Evolutionary conservation across 768 basidiomycete species (phyloP).

Genomic region (Rhodosporidiobolus odoratus): DNA sequence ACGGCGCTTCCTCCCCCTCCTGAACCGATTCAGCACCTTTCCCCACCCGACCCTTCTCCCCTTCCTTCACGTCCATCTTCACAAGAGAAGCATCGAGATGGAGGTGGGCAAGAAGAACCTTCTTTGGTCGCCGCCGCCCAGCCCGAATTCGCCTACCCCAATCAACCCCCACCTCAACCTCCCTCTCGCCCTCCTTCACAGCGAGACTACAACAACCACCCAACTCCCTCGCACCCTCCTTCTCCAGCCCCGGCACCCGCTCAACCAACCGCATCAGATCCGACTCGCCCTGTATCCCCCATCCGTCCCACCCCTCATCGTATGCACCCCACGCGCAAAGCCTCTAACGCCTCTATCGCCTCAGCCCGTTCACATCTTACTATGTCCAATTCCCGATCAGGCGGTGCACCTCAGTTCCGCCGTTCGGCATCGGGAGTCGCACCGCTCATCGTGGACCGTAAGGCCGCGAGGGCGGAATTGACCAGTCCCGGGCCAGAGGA

Average conservation of each 20-base stretch:
- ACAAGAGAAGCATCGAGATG: not conserved
- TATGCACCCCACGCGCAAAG: conserved; percentile 17
- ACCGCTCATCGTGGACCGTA: conserved; percentile 1
- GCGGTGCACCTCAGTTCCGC: conserved; percentile 18
- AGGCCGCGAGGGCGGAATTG: conserved; percentile 6
- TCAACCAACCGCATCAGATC: not conserved
- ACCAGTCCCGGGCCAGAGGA: conserved; percentile 4
- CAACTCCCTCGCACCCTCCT: not conserved
- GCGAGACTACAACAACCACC: not conserved
- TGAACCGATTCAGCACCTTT: not conserved
- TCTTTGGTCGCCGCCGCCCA: conserved; percentile 1
- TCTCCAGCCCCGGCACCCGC: too few relatives aligned
- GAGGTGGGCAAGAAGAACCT: not conserved
- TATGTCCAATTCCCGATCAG: not conserved
- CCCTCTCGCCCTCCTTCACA: not conserved
- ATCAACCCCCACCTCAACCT: not conserved
- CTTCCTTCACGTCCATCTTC: too few relatives aligned
- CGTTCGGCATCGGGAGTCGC: conserved; percentile 19
- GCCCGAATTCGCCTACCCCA: conserved; percentile 7
- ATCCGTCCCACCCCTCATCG: not conserved
- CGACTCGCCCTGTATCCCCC: not conserved
- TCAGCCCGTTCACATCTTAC: conserved; percentile 21
- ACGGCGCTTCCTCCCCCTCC: not conserved
- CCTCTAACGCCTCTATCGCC: conserved; percentile 33
- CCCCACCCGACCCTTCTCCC: not conserved